A percentile compares a stretch with the other conserved stretches of the same genome.
phyloP scores from a whole-genome alignment of 257 asterid species.

The Capsicum pubescens region DNA sequence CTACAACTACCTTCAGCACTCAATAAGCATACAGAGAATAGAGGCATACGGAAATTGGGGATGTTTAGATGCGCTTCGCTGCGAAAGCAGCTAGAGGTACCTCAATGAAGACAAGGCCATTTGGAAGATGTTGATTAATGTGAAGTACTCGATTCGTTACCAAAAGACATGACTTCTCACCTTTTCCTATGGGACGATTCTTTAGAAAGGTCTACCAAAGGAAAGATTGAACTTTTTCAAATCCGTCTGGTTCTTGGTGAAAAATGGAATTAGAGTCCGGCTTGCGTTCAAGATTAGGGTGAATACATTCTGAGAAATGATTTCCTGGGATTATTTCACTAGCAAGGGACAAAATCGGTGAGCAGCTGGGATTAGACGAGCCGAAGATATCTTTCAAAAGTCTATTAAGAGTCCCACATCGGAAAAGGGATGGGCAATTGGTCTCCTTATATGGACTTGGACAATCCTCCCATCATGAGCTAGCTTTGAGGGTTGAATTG shows the following conservation, averaged over 20 bases:
- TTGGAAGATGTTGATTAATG: neutral
- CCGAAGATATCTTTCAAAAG: too few relatives aligned
- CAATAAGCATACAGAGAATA: neutral
- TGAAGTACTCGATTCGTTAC: slow-evolving; percentile 5
- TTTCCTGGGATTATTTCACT: neutral
- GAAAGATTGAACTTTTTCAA: neutral
- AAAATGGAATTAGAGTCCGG: neutral
- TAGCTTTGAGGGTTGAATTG: too few relatives aligned
- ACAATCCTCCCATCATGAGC: too few relatives aligned
- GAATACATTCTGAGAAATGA: neutral
- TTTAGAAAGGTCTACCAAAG: slow-evolving; percentile 9
- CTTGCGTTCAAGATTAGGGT: neutral
- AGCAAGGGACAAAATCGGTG: neutral
- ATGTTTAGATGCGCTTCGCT: neutral
- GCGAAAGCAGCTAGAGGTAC: neutral
- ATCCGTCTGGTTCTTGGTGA: neutral
- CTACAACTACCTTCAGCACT: slow-evolving; percentile 8
- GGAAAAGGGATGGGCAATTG: too few relatives aligned
- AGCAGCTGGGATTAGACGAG: neutral
- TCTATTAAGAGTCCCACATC: too few relatives aligned
- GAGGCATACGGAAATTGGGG: neutral
- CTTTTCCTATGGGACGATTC: neutral
- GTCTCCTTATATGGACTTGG: too few relatives aligned
- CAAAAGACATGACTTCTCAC: neutral
- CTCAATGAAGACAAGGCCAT: neutral